Evolutionary conservation across 2,329 filamentous ascomycete species (phyloP).

Genomic region (Phialophora chinensis): DNA sequence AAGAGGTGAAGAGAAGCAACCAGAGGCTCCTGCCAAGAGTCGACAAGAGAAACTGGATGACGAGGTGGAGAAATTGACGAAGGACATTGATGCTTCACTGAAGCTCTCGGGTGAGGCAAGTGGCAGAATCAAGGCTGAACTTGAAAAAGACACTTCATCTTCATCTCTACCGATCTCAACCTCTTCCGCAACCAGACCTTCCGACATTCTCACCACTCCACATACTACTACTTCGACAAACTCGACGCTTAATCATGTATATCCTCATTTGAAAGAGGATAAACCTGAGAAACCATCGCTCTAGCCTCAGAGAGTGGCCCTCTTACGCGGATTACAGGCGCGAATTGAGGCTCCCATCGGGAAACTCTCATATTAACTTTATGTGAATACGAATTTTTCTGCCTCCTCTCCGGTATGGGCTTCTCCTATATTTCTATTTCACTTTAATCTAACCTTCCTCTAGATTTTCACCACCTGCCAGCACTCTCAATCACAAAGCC

Average conservation of each 20-base stretch:
- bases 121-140: constrained; percentile 47
- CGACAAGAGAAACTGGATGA: constrained; percentile 64
- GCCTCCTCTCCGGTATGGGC: background rate
- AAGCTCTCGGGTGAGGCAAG: constrained; percentile 49
- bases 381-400: background rate
- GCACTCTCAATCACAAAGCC: background rate
- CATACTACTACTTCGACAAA: constrained; percentile 17
- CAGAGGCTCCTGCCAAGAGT: constrained; percentile 48
- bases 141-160: constrained; percentile 35
- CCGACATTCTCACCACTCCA: constrained; percentile 9
- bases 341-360: background rate
- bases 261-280: constrained; percentile 36
- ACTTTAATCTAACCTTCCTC: background rate
- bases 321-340: background rate
- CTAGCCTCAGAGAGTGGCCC: constrained; percentile 7
- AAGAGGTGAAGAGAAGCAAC: constrained; percentile 57
- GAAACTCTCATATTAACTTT: background rate
- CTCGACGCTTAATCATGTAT: constrained; percentile 34
- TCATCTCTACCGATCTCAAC: background rate
- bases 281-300: constrained; percentile 38
- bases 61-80: constrained; percentile 64
- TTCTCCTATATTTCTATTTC: background rate
- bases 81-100: constrained; percentile 63
- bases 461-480: background rate
- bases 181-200: background rate